Evolutionary conservation across 1,284 basidiomycete genomes (phyloP), one percentile per base, ranked within the genome.

Genomic region (Ganoderma sp.): DNA sequence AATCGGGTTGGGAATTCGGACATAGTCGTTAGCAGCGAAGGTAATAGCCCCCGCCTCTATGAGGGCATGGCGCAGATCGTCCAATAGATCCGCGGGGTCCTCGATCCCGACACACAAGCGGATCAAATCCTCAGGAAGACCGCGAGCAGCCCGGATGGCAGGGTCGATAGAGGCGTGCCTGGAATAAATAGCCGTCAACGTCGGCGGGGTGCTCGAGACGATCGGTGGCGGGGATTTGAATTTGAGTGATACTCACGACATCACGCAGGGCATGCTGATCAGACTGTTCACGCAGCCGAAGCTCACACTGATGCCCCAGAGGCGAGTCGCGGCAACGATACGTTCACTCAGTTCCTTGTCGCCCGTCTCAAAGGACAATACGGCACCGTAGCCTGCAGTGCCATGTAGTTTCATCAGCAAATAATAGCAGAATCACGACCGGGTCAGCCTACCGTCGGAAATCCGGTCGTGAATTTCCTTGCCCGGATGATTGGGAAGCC

Each of bases 201-300:
- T 22, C 12, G 61, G 32, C 25, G 32, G 32, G 32, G 7, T 34
- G 48, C n/a, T 63, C 5, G 50, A 39, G 28, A 37, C 28, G 25
- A 52, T 25, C 14, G 19, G 32, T 0, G 48, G 4, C 39, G 8
- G 19, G 9, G 12, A 41, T 54, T 19, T 60, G 58, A 25, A 39
- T 42, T n/a, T 22, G 14, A 41, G 19, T 41, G 32, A 19, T 7
- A 89, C 95, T 82, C 81, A 97, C 96, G 96, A 98, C 98, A 99
- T 99, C 74, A 97, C 90, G 80, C 98, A 99, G 57, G 98, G 98
- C 98, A 99, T 99, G 75, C 95, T 97, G 81, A 99, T 99, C 78
- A 99, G 82, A 77, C 93, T 96, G 84, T 99, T 99, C 74, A 99
- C 97, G 74, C 95, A 97, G 41, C 98, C 98, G 79, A 99, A 99